phyloP scores from a whole-genome alignment of 2,329 filamentous ascomycete genomes.

The Pseudogymnoascus sp. region DNA sequence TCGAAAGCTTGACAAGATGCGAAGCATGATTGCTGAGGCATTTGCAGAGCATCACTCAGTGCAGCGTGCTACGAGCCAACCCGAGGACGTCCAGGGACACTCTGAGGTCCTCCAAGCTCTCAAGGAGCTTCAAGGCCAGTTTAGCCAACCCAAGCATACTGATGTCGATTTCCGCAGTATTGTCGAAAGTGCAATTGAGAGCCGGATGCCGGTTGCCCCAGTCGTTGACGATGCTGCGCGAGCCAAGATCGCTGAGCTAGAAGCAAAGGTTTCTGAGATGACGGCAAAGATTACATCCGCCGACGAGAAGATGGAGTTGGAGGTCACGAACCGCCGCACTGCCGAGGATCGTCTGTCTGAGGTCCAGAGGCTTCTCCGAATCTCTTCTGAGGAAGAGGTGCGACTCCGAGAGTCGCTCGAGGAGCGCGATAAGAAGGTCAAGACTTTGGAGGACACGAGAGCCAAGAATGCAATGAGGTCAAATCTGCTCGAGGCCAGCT shows the following conservation, averaged over 20 bases:
- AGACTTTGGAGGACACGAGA: conserved; percentile 48
- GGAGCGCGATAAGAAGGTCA: conserved; percentile 62
- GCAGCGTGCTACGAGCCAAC: conserved; percentile 23
- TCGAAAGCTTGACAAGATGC: conserved; percentile 76
- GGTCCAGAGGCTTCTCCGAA: conserved; percentile 61
- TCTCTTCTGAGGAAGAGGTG: conserved; percentile 62
- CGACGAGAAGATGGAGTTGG: conserved; percentile 57
- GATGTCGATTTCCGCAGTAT: conserved; percentile 53
- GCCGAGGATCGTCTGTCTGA: conserved; percentile 69
- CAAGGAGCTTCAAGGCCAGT: conserved; percentile 52
- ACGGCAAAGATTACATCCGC: conserved; percentile 61
- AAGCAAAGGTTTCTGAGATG: conserved; percentile 57
- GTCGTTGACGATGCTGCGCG: conserved; percentile 35
- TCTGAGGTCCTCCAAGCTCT: conserved; percentile 60
- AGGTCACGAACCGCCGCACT: conserved; percentile 55
- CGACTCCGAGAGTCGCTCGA: conserved; percentile 60
- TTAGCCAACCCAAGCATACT: conserved; percentile 38
- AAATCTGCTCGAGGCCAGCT: conserved; percentile 62
- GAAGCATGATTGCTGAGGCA: conserved; percentile 65
- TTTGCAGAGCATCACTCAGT: conserved; percentile 49
- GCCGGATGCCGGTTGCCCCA: conserved; percentile 46
- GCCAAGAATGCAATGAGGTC: conserved; percentile 55
- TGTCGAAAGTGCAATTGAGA: conserved; percentile 56
- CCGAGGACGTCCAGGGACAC: conserved; percentile 27
- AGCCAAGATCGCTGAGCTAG: conserved; percentile 22